phyloP scores from a whole-genome alignment of 192 early-diverging fungal genomes.

The Allomyces arbusculus region DNA sequence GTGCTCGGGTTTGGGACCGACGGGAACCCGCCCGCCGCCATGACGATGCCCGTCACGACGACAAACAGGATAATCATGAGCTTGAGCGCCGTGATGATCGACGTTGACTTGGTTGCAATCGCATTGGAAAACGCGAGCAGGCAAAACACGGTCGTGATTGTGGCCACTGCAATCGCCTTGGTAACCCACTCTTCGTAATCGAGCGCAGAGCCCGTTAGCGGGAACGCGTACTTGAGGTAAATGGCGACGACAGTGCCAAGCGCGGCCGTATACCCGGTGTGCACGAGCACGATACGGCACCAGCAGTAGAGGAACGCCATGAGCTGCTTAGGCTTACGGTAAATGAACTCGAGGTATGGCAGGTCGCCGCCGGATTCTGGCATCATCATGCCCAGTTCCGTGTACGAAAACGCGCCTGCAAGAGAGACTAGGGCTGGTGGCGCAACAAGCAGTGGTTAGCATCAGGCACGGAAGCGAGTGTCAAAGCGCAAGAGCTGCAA shows the following conservation, averaged over 20 bases:
- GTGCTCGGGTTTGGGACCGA: slow-evolving; percentile 11
- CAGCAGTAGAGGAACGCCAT: slow-evolving; percentile 30
- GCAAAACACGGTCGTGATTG: slow-evolving; percentile 34
- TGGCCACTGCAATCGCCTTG: slow-evolving; percentile 31
- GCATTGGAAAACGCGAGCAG: slow-evolving; percentile 44
- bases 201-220: slow-evolving; percentile 1
- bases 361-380: slow-evolving; percentile 16
- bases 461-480: slow-evolving; percentile 7
- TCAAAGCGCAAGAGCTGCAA: slow-evolving; percentile 13
- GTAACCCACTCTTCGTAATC: slow-evolving; percentile 15
- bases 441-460: background rate
- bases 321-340: slow-evolving; percentile 20
- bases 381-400: slow-evolving; percentile 2
- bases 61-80: slow-evolving; percentile 44
- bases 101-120: slow-evolving; percentile 44
- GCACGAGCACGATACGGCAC: slow-evolving; percentile 25
- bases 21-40: slow-evolving; percentile 30
- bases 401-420: background rate
- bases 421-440: background rate
- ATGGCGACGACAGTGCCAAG: slow-evolving; percentile 27
- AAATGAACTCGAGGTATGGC: slow-evolving; percentile 12
- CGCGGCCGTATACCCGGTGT: slow-evolving; percentile 26
- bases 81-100: slow-evolving; percentile 51
- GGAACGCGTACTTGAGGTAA: slow-evolving; percentile 29
- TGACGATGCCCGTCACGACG: slow-evolving; percentile 41